A percentile compares a stretch with the other conserved stretches of the same genome.
These are phyloP conservation scores for Neurospora sp. DNA, from an alignment of 495 filamentous ascomycete species.

Conservation along the genomic window DNA sequence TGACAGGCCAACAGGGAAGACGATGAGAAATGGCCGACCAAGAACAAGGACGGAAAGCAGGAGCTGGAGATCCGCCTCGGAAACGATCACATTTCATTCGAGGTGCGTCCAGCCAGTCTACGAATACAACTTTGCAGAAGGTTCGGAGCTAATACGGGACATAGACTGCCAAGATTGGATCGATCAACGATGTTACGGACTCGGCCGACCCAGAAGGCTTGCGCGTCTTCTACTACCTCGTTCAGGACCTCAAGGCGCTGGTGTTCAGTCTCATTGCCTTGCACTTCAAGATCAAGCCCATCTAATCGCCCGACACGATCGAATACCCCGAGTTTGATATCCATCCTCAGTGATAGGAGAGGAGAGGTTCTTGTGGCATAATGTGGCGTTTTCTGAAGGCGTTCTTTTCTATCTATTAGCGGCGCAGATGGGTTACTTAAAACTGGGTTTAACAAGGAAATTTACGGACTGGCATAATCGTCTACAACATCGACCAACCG, in stretches of 20 bases:
- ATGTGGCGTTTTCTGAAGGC: not conserved
- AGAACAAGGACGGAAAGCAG: constrained; percentile 97
- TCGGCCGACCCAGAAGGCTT: constrained; percentile 94
- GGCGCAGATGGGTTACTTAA: not conserved
- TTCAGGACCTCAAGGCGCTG: constrained; percentile 93
- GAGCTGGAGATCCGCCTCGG: constrained; percentile 93
- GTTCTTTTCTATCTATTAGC: not conserved
- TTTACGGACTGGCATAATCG: not conserved
- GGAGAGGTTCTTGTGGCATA: not conserved
- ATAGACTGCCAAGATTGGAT: constrained; percentile 97
- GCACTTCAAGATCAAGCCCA: constrained; percentile 98
- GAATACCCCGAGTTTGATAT: constrained; percentile 6
- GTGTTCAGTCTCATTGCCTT: constrained; percentile 93
- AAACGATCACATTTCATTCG: constrained; percentile 95
- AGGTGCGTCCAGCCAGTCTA: constrained; percentile 43
- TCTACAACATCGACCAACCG: not conserved
- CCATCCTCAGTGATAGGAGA: not conserved
- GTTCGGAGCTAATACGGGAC: constrained; percentile 16
- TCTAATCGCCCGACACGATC: constrained; percentile 32
- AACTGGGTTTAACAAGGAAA: not conserved
- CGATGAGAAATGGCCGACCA: constrained; percentile 97
- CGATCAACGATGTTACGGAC: constrained; percentile 90
- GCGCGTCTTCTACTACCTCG: constrained; percentile 98
- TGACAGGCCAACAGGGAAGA: constrained; percentile 63
- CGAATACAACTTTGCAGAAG: not conserved